Base-by-base conservation (phyloP, 768 basidiomycete species). In the Suillus cothurnatus region DNA sequence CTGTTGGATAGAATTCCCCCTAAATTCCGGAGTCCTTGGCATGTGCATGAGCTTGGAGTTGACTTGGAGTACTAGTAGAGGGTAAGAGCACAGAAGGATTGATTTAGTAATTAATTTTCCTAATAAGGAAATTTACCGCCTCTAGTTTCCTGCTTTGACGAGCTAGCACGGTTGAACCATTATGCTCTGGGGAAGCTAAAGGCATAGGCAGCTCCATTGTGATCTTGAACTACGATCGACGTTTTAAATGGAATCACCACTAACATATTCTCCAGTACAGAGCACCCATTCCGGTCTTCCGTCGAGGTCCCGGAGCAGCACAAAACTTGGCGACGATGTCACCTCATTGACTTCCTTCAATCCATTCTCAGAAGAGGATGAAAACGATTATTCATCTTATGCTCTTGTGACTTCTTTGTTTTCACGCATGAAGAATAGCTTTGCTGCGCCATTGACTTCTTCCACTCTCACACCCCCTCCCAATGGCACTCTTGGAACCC, bases 311-410 rank as follows among this genome's bases (percentile, higher is more conserved):
- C 83, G 87, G 69, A 88, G 86, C 75, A 88, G 83, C 74, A 83
- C 84, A 38, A 88, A 84, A 71, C 75, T 80, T 11, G 75, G 67
- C 23, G 81, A 89, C 60, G 92, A 92, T 81, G 83, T 89, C 52
- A 84, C 85, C 53, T 86, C 88, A 72, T 79, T 95, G 64, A 95
- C 94, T 34, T 92, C 92, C 59, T 94, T 91, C 82, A 95, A 95
- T 74, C 93, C 93, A 7, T 95, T 94, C 80, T 88, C 91, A n/a
- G 92, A 94, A 73, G 94, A 95, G 74, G 93, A 95, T 73, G 94
- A 95, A 76, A 86, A 93, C 73, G 93, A 94, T 69, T 90, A 92
- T 70, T 90, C 92, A 9, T 94, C 92, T 19, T 94, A 93, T 74
- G 89, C 92, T 8, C 81, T 95, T 62, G 90, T 95, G 64, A 88